Conservation (phyloP, 2,329 filamentous ascomycete genomes). For the Fusarium sp. region DNA sequence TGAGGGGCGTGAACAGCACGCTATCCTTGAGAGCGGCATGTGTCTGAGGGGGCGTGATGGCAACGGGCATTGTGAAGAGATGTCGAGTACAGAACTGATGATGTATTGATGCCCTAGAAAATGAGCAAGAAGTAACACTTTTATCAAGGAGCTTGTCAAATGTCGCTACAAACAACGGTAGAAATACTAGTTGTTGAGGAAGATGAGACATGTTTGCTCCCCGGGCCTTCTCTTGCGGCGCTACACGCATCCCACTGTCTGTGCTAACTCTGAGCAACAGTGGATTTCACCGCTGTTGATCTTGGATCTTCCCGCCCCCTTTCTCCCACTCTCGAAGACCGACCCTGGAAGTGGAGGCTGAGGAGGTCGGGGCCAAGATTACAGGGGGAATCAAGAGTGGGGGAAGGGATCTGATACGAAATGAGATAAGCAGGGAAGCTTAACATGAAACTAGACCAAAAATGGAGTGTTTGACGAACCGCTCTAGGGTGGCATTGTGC, state of each 20-base stretch:
- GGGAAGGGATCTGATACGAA: background rate
- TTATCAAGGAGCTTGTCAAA: background rate
- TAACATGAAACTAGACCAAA: slow-evolving; percentile 37
- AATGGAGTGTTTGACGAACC: background rate
- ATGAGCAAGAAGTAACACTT: background rate
- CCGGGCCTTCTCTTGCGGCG: background rate
- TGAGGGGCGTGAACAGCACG: slow-evolving; percentile 48
- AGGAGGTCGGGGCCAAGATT: background rate
- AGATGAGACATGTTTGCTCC: background rate
- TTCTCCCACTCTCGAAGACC: slow-evolving; percentile 1
- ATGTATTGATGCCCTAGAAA: background rate
- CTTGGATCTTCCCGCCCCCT: background rate
- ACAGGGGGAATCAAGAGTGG: background rate
- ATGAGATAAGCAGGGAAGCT: background rate
- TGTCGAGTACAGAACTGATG: slow-evolving; percentile 51
- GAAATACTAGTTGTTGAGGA: background rate
- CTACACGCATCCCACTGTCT: background rate
- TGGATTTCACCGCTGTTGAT: background rate
- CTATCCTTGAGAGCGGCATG: slow-evolving; percentile 39
- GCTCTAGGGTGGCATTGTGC: background rate
- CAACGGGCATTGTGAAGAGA: slow-evolving; percentile 46
- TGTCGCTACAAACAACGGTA: background rate
- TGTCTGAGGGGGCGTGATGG: slow-evolving; percentile 30
- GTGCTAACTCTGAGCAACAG: background rate
- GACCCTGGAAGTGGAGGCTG: background rate